These are phyloP conservation scores for Tetrahymena borealis DNA, from an alignment of 73 alveolate species.

Conservation along the genomic window DNA sequence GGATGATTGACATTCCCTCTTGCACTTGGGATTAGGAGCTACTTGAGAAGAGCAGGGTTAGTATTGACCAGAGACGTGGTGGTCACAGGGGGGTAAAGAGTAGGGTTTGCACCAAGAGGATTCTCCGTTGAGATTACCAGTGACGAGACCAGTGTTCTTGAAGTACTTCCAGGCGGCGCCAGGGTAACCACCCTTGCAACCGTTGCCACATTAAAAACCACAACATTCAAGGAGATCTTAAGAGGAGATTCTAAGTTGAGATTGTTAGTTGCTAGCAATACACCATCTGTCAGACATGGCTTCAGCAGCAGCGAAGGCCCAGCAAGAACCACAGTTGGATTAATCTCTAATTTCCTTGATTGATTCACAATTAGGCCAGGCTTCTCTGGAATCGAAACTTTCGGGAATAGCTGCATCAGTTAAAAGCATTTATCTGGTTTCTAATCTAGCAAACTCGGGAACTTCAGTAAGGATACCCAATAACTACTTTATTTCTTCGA, in stretches of 20 bases:
- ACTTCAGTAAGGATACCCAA: too few species aligned
- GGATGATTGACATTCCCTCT: slow-evolving; percentile 39
- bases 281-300: slow-evolving; percentile 92
- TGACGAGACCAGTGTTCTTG: slow-evolving; percentile 57
- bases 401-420: slow-evolving; percentile 4
- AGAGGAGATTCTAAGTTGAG: slow-evolving; percentile 8
- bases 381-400: slow-evolving; percentile 11
- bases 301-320: slow-evolving; percentile 97
- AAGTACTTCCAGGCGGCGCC: slow-evolving; percentile 72
- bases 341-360: slow-evolving; percentile 32
- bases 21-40: slow-evolving; percentile 53
- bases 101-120: slow-evolving; percentile 50
- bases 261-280: slow-evolving; percentile 45
- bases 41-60: slow-evolving; percentile 21
- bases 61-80: slow-evolving; percentile 28
- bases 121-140: slow-evolving; percentile 49
- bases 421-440: too few species aligned
- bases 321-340: slow-evolving; percentile 91
- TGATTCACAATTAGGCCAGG: slow-evolving; percentile 31
- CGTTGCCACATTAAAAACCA: slow-evolving; percentile 37
- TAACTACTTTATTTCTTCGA: too few species aligned
- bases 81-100: slow-evolving; percentile 60
- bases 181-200: slow-evolving; percentile 91
- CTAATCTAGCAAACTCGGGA: too few species aligned
- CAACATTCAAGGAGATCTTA: slow-evolving; percentile 21